These are phyloP conservation scores for Podospora tetraspora DNA, from an alignment of 495 filamentous ascomycete species.

Conservation along the genomic window DNA sequence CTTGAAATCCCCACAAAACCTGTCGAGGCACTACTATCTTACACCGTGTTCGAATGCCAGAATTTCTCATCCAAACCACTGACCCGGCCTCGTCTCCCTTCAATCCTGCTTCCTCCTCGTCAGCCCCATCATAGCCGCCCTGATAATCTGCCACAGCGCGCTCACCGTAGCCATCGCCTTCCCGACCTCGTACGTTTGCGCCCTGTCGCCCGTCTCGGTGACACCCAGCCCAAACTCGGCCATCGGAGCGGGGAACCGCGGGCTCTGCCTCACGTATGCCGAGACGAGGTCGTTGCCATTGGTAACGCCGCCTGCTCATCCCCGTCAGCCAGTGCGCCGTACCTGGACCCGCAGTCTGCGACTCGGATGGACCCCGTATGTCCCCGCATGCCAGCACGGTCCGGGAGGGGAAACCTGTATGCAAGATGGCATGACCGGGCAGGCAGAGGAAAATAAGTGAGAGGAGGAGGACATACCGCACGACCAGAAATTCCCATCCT, in stretches of 20 bases:
- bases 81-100: background rate
- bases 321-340: constrained; percentile 3
- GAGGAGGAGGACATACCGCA: constrained; percentile 43
- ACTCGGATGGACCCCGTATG: background rate
- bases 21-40: background rate
- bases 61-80: background rate
- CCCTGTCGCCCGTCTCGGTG: constrained; percentile 48
- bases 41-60: background rate
- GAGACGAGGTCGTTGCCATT: constrained; percentile 59
- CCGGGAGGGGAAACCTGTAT: no score
- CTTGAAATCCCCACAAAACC: background rate
- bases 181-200: constrained; percentile 38
- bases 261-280: constrained; percentile 44
- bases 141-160: constrained; percentile 36
- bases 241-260: constrained; percentile 41
- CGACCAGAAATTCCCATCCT: constrained; percentile 58
- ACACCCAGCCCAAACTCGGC: constrained; percentile 45
- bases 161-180: constrained; percentile 27
- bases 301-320: constrained; percentile 49
- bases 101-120: constrained; percentile 26
- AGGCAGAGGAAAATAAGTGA: background rate
- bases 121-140: constrained; percentile 28
- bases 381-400: background rate
- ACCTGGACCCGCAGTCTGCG: background rate
- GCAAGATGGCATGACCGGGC: background rate